Evolutionary conservation across 2,329 filamentous ascomycete genomes (phyloP).

Genomic region (Tolypocladium nubicola): DNA sequence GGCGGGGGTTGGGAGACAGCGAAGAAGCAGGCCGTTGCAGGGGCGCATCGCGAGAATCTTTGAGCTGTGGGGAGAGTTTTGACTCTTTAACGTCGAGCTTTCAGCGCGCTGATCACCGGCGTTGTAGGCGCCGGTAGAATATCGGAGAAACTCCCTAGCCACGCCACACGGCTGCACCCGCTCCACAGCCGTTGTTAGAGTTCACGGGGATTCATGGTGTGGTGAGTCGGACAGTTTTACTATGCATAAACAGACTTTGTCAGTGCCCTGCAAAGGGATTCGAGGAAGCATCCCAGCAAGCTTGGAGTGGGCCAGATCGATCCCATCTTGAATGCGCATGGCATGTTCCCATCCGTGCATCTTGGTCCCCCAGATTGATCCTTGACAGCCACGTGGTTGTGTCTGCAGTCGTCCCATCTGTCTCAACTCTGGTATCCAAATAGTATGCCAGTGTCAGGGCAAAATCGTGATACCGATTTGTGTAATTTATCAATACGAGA

Average conservation of each 20-base stretch:
- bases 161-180: too few species aligned
- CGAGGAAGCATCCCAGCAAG: background rate
- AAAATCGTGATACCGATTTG: background rate
- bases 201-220: background rate
- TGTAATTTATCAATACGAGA: background rate
- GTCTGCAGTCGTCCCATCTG: background rate
- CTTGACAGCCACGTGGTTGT: background rate
- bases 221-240: background rate
- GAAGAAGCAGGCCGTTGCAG: background rate
- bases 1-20: background rate
- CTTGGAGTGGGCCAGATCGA: background rate
- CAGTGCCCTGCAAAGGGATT: too few species aligned
- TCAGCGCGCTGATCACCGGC: background rate
- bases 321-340: background rate
- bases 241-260: background rate
- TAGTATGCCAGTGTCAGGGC: background rate
- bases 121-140: background rate
- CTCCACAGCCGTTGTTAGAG: background rate
- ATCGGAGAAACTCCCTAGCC: background rate
- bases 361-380: background rate
- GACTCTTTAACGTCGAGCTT: too few species aligned
- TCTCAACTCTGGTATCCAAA: background rate
- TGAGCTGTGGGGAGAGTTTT: background rate
- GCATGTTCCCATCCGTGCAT: background rate
- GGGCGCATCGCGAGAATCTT: background rate